Evolutionary conservation across 2,329 filamentous ascomycete species (phyloP), one percentile per base, ranked within the genome.

Genomic region (Westerdykella aurantiaca): DNA sequence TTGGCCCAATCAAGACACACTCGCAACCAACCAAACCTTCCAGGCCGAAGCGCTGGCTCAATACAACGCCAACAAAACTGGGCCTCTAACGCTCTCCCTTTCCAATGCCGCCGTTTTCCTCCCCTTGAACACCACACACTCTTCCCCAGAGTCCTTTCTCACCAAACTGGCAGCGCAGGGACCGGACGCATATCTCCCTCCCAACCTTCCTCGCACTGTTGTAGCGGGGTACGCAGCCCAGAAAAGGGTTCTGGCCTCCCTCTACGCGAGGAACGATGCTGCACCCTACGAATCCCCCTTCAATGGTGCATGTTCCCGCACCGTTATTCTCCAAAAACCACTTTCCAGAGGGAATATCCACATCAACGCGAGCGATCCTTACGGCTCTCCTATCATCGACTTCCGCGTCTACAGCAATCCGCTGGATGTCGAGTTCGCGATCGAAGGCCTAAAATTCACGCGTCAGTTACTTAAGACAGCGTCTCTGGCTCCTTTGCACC

Each of bases 261-360:
- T 59, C 5, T 51, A 53, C 31, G 43, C 45, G 12, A 44, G 46
- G 4, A 44, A 49, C 1, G 51, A 61, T 18, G 52, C 51, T 22
- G 51, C 56, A 10, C 48, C 53, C 21, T 56, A 56, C 31, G 56
- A 60, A 25, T 55, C 53, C 41, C 51, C 45, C 18, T 60, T 50
- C 39, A 42, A n/a, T 31, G 43, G 50, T 42, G 1, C 41, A 39
- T 12, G 39, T 48, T 29, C 44, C 42, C n/a, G 41, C 17, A 45
- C 44, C 7, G 35, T 52, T 13, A 23, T 47, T 34, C 23, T 56
- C 17, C 55, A 60, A 22, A 58, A 63, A 37, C 64, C 65, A 3
- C 51, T 67, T 31, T 55, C 48, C n/a, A 57, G 65, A 31, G 66
- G 66, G 12, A 60, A 58, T n/a, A 57, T 68, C 22, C 53, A 53